phyloP scores from a whole-genome alignment of 1,284 basidiomycete species.

The Testicularia cyperi region DNA sequence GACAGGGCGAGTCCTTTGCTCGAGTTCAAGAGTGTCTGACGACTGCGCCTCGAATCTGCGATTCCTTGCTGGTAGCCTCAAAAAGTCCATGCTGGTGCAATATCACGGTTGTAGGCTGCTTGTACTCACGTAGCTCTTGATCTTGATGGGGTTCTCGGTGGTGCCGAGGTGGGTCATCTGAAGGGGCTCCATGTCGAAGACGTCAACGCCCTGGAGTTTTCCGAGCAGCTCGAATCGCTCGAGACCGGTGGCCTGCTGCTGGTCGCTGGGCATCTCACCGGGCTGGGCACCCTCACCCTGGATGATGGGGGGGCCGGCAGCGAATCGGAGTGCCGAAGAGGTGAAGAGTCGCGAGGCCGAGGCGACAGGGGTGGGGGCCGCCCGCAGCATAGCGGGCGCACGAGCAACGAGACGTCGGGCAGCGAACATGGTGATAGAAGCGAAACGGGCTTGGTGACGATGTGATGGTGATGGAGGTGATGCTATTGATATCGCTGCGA shows the following conservation, averaged over 20 bases:
- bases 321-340: constrained; percentile 42
- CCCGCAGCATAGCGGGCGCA: constrained; percentile 34
- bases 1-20: no score
- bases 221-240: constrained; percentile 91
- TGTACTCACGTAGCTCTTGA: constrained; percentile 78
- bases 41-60: no score
- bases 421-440: constrained; percentile 12
- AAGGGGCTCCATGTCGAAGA: constrained; percentile 87
- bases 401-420: constrained; percentile 36
- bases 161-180: constrained; percentile 86
- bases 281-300: constrained; percentile 74
- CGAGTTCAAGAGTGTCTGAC: no score
- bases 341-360: constrained; percentile 39
- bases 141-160: constrained; percentile 79
- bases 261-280: constrained; percentile 78
- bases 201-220: constrained; percentile 80
- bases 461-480: no score
- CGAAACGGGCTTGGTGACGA: neutral
- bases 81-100: no score
- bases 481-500: no score
- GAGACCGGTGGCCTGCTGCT: constrained; percentile 90
- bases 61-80: no score
- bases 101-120: no score
- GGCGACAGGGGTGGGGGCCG: constrained; percentile 27
- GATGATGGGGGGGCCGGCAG: constrained; percentile 66